These are phyloP conservation scores for Fremontodendron californicum DNA, from an alignment of 345 rosid genomes.

Conservation along the genomic window DNA sequence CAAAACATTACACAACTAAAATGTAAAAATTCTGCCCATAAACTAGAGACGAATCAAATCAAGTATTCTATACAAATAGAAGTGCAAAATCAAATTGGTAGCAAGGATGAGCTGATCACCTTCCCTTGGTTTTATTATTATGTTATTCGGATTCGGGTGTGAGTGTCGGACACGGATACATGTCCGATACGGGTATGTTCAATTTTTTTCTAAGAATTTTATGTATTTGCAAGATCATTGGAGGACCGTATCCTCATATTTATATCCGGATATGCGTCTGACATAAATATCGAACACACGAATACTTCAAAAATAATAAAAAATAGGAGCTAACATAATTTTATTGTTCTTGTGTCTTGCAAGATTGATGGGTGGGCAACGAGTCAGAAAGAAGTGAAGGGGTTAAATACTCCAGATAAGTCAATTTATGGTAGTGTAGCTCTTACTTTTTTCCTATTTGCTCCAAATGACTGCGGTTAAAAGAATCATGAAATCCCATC, in stretches of 20 bases:
- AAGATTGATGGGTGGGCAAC: background rate
- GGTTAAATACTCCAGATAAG: background rate
- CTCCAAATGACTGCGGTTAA: conserved; percentile 63
- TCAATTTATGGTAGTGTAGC: conserved; percentile 55
- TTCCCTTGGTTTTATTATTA: conserved; percentile 17
- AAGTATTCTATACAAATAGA: conserved; percentile 18
- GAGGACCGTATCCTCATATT: too few species aligned
- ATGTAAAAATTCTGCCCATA: conserved; percentile 12
- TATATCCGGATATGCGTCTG: too few species aligned
- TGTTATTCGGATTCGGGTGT: too few species aligned
- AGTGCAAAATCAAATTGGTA: conserved; percentile 9
- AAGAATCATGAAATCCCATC: conserved; percentile 6
- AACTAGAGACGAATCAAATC: conserved; percentile 11
- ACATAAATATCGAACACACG: too few species aligned
- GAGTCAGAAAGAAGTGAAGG: background rate
- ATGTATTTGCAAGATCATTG: too few species aligned
- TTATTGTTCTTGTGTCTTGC: conserved; percentile 20
- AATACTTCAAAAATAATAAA: too few species aligned
- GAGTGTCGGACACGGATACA: too few species aligned
- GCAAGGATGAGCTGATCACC: conserved; percentile 5
- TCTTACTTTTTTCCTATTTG: conserved; percentile 84
- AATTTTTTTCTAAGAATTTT: too few species aligned
- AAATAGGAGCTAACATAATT: too few species aligned
- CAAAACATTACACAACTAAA: conserved; percentile 5
- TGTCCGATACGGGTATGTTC: too few species aligned